These are phyloP conservation scores for Amphibolis antarctica DNA, from an alignment of 106 monocot genomes.

Conservation along the genomic window DNA sequence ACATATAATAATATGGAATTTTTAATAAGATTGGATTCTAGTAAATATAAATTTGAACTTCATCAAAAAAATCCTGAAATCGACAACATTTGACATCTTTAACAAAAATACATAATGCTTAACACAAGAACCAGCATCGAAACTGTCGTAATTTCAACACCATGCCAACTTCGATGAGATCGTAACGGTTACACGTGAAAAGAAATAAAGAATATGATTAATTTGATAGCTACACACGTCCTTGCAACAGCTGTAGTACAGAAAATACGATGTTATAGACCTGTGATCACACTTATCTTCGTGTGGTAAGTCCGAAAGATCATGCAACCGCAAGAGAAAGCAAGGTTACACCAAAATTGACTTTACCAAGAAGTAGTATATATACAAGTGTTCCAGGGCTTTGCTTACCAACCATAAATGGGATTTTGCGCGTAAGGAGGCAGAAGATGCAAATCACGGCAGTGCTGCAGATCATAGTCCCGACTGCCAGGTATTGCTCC, in stretches of 20 bases:
- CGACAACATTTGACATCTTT: too few species aligned
- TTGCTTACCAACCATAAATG: constrained; percentile 56
- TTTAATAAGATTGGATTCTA: too few species aligned
- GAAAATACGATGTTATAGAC: not conserved
- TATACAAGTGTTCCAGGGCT: not conserved
- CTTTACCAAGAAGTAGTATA: not conserved
- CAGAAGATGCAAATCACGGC: constrained; percentile 56
- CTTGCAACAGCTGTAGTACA: not conserved
- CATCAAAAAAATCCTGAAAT: too few species aligned
- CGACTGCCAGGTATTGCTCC: constrained; percentile 76
- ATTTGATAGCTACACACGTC: not conserved
- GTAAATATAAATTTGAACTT: too few species aligned
- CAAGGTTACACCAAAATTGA: not conserved
- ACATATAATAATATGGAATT: too few species aligned
- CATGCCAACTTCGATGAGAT: too few species aligned
- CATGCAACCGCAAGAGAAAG: not conserved
- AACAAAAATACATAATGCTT: too few species aligned
- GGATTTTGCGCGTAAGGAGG: constrained; percentile 74
- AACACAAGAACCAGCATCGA: too few species aligned
- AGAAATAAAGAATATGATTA: not conserved
- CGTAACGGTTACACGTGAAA: too few species aligned
- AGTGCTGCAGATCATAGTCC: constrained; percentile 71
- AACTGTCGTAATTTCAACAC: too few species aligned
- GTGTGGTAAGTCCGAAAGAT: not conserved
- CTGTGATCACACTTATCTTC: not conserved